These are phyloP conservation scores for Colletotrichum destructivum DNA, from an alignment of 2,329 filamentous ascomycete species.

Conservation along the genomic window DNA sequence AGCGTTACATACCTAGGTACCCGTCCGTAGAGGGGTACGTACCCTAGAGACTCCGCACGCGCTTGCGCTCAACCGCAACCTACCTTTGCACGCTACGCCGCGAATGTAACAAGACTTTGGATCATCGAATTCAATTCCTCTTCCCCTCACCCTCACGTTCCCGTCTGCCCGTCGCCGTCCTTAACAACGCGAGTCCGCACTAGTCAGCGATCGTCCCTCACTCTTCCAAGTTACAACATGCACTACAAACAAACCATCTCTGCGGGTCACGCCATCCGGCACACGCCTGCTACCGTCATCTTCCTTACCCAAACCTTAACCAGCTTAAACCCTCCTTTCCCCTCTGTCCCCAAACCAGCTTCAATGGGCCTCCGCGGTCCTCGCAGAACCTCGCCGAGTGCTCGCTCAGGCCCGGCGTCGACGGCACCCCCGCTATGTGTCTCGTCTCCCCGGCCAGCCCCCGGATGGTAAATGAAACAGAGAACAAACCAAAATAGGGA, in stretches of 20 bases:
- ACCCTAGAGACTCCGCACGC: background rate
- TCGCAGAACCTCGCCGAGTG: background rate
- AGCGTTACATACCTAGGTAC: background rate
- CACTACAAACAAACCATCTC: background rate
- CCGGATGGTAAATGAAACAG: background rate
- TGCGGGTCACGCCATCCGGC: conserved; percentile 1
- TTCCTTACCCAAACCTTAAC: conserved; percentile 23
- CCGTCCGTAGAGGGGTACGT: conserved; percentile 7
- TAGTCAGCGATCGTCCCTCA: conserved; percentile 25
- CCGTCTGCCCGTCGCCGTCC: background rate
- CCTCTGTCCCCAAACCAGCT: background rate
- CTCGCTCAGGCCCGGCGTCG: background rate
- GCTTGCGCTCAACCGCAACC: conserved; percentile 2
- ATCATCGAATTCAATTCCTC: conserved; percentile 20
- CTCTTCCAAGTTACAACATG: background rate
- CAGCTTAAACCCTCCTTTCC: background rate
- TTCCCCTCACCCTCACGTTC: conserved; percentile 19
- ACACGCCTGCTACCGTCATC: conserved; percentile 20
- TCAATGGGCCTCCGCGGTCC: background rate
- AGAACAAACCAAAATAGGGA: no score
- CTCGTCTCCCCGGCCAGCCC: background rate
- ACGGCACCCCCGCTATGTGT: background rate
- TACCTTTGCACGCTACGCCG: conserved; percentile 25
- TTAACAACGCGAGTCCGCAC: conserved; percentile 18
- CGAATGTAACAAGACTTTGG: conserved; percentile 15